phyloP scores from a whole-genome alignment of 805 yeast genomes.

The Cyberlindnera nakhonratchasimensis region DNA sequence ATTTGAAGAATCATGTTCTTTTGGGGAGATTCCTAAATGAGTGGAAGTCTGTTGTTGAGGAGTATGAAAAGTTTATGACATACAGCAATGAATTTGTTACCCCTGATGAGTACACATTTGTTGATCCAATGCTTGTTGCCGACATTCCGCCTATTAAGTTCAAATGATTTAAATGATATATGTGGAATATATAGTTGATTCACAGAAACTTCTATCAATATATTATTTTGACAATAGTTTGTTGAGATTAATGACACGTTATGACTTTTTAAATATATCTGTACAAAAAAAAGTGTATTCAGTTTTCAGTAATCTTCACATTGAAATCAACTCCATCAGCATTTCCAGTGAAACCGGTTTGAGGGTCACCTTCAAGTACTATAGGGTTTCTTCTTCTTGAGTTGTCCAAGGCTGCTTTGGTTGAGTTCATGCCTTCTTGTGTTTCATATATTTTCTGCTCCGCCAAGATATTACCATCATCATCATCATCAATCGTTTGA shows the following conservation, averaged over 20 bases:
- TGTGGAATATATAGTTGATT: too few relatives aligned
- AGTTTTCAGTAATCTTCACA: neutral
- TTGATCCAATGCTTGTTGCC: conserved; percentile 17
- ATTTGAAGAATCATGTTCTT: conserved; percentile 25
- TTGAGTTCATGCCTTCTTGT: too few relatives aligned
- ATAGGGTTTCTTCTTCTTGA: conserved; percentile 2
- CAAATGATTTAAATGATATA: conserved; percentile 7
- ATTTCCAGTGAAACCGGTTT: neutral
- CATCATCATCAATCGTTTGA: conserved; percentile 9
- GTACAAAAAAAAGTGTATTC: neutral
- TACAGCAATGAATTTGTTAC: conserved; percentile 26
- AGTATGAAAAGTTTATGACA: conserved; percentile 37
- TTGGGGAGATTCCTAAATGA: conserved; percentile 51
- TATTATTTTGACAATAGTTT: neutral
- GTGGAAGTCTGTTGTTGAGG: conserved; percentile 46
- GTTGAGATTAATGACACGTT: conserved; percentile 4
- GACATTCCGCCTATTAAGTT: conserved; percentile 15
- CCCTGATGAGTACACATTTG: conserved; percentile 11
- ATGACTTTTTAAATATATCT: neutral
- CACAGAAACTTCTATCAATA: neutral
- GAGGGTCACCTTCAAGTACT: neutral
- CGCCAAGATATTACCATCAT: too few relatives aligned
- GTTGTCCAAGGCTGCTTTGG: too few relatives aligned
- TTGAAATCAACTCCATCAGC: conserved; percentile 2
- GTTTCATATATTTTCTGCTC: too few relatives aligned